phyloP scores from a whole-genome alignment of 1,284 basidiomycete genomes.

The Malassezia equina region DNA sequence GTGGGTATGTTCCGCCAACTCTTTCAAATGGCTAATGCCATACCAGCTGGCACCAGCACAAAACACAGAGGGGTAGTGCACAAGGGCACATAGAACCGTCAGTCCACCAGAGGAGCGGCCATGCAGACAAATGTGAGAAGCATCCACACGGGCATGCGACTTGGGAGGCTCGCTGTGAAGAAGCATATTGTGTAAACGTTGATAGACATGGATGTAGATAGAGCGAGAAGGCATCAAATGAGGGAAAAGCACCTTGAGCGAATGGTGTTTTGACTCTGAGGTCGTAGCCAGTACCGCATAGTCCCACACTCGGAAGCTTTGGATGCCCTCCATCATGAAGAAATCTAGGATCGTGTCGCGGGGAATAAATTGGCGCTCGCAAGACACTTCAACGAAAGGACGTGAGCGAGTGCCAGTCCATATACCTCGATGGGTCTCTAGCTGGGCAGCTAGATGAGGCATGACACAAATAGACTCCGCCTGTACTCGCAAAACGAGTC shows the following conservation, averaged over 20 bases:
- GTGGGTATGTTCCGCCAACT: constrained; percentile 53
- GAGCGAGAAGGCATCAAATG: constrained; percentile 23
- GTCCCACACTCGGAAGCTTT: constrained; percentile 28
- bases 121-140: constrained; percentile 18
- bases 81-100: constrained; percentile 55
- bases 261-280: not conserved
- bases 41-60: constrained; percentile 20
- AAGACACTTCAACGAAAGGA: not conserved
- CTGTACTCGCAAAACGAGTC: not conserved
- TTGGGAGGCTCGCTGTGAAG: not conserved
- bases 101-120: constrained; percentile 55
- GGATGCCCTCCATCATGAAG: constrained; percentile 28
- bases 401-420: not conserved
- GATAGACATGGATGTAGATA: constrained; percentile 20
- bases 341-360: constrained; percentile 34
- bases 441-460: constrained; percentile 32
- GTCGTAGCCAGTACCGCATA: constrained; percentile 24
- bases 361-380: constrained; percentile 19
- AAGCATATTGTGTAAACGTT: constrained; percentile 15
- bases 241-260: constrained; percentile 4
- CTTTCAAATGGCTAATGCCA: constrained; percentile 19
- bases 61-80: constrained; percentile 21
- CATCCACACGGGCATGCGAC: constrained; percentile 13
- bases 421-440: constrained; percentile 25
- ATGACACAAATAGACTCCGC: constrained; percentile 16